A percentile compares a stretch with the other conserved stretches of the same genome.
phyloP scores from a whole-genome alignment of 2,329 filamentous ascomycete species.

The Colletotrichum sp. region DNA sequence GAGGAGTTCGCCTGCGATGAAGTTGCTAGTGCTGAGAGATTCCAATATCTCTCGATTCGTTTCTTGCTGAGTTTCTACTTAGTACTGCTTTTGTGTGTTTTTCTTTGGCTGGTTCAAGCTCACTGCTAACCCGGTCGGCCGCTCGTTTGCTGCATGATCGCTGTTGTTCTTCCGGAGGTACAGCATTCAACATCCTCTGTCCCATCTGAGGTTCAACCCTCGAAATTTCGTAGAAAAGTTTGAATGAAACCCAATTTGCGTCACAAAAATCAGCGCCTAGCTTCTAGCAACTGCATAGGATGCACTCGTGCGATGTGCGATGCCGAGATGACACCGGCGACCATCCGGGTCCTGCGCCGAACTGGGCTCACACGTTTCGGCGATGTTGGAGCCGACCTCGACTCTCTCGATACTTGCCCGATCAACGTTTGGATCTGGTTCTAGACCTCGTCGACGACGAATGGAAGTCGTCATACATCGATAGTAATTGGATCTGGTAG shows the following conservation, averaged over 20 bases:
- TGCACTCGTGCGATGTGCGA: background rate
- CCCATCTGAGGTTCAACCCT: background rate
- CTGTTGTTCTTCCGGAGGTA: background rate
- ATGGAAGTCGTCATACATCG: background rate
- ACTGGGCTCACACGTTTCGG: background rate
- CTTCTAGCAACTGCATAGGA: rapidly evolving
- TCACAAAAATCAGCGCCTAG: rapidly evolving
- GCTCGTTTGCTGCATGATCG: background rate
- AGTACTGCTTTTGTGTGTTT: background rate
- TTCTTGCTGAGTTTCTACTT: background rate
- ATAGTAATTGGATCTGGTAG: background rate
- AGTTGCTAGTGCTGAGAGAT: background rate
- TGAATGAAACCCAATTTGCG: background rate
- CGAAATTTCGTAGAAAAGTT: background rate
- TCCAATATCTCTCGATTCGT: background rate
- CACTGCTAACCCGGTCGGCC: background rate
- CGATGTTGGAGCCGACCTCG: background rate
- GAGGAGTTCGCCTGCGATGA: background rate
- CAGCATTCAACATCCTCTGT: background rate
- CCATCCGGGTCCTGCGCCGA: background rate
- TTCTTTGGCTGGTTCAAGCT: background rate
- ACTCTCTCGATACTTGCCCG: background rate
- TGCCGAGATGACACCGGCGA: background rate
- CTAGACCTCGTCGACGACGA: background rate
- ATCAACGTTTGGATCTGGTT: rapidly evolving